These are phyloP conservation scores for Wallacemonas sp. DNA, from an alignment of 208 protist species.

Conservation along the genomic window DNA sequence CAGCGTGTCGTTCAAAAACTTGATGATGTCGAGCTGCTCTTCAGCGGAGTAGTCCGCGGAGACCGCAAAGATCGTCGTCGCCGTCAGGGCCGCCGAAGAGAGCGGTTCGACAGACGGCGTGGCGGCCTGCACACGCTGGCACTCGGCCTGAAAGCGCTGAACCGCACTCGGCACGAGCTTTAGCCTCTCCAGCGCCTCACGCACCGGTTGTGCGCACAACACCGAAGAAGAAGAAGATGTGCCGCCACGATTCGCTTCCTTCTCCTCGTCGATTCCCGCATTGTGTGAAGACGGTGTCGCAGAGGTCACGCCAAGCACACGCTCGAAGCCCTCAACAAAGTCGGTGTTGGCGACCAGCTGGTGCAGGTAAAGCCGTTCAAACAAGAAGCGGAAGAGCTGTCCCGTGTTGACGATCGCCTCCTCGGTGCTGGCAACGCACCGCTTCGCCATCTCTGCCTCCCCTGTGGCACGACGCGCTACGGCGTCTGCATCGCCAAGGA, in stretches of 20 bases:
- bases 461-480: too few relatives aligned
- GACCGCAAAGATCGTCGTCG: slow-evolving; percentile 22
- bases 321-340: slow-evolving; percentile 11
- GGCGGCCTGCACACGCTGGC: neutral
- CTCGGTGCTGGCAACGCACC: neutral
- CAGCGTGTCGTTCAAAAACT: slow-evolving; percentile 23
- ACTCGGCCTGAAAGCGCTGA: slow-evolving; percentile 11
- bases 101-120: neutral
- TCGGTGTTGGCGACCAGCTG: slow-evolving; percentile 15
- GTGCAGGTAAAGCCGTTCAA: slow-evolving; percentile 16
- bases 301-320: neutral
- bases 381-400: slow-evolving; percentile 17
- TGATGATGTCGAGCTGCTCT: slow-evolving; percentile 21
- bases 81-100: neutral
- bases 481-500: too few relatives aligned
- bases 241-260: too few relatives aligned
- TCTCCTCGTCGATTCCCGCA: too few relatives aligned
- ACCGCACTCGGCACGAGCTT: slow-evolving; percentile 7
- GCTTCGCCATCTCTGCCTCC: neutral
- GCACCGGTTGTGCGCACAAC: neutral
- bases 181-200: slow-evolving; percentile 3
- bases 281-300: neutral
- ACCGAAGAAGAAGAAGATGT: neutral
- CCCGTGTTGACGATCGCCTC: neutral
- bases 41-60: slow-evolving; percentile 32